Percentiles rank a stretch among this genome's conserved stretches.
Evolutionary conservation across 345 rosid genomes (phyloP).

Genomic region (Draba incana): DNA sequence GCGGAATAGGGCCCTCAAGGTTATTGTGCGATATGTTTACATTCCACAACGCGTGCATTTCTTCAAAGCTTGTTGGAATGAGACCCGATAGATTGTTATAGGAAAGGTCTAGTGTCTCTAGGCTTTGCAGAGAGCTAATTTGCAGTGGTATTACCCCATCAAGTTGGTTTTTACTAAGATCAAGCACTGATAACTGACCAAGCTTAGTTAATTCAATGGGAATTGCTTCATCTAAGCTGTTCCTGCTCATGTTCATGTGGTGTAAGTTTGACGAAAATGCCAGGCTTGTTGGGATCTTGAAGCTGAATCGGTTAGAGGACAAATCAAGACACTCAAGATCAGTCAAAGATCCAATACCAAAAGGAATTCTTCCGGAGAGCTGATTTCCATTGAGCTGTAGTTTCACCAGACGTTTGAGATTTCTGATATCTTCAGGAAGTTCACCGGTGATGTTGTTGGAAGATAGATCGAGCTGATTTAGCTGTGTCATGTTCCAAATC

Average conservation of each 20-base stretch:
- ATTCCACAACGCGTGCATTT: not conserved
- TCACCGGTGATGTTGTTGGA: not conserved
- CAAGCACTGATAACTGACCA: not conserved
- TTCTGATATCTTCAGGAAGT: not conserved
- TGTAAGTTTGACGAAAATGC: not conserved
- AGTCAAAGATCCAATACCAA: not conserved
- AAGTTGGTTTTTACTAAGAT: not conserved
- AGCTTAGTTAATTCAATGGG: not conserved
- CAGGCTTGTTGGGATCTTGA: not conserved
- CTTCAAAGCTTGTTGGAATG: not conserved
- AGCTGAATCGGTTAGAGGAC: not conserved
- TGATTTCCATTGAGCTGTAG: constrained; percentile 3
- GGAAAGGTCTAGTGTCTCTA: not conserved
- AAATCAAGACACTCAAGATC: not conserved
- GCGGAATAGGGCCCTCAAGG: not conserved
- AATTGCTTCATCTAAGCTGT: not conserved
- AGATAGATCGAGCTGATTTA: not conserved
- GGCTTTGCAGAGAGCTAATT: constrained; percentile 1
- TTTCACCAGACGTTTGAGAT: not conserved
- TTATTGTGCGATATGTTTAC: not conserved
- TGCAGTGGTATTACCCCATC: not conserved
- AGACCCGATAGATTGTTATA: constrained; percentile 1
- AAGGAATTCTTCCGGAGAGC: not conserved
- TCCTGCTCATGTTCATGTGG: constrained; percentile 5
- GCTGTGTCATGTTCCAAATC: not conserved